Percentiles rank a stretch among this genome's conserved stretches.
Conservation (phyloP, 2,329 filamentous ascomycete genomes). For the Arthrobotrys iridis region DNA sequence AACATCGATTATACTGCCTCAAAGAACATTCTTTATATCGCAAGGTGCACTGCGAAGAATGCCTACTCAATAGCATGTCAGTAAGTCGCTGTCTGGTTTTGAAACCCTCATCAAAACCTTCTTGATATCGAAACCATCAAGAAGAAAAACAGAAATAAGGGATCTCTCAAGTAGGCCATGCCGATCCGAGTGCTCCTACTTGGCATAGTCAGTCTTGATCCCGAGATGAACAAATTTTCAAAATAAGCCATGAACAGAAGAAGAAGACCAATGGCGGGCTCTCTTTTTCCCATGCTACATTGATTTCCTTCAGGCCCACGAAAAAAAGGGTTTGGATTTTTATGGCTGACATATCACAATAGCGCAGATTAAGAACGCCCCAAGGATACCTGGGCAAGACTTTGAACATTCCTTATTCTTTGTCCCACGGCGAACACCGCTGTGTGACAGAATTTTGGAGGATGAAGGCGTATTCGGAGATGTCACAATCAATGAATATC, state of each 20-base stretch:
- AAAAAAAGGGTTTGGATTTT: slow-evolving; percentile 33
- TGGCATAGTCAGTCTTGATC: slow-evolving; percentile 69
- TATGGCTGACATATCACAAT: slow-evolving; percentile 66
- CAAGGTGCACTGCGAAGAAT: slow-evolving; percentile 83
- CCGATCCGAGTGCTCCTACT: slow-evolving; percentile 66
- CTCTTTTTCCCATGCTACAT: slow-evolving; percentile 40
- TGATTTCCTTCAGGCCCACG: slow-evolving; percentile 53
- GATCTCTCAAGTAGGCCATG: slow-evolving; percentile 69
- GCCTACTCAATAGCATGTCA: slow-evolving; percentile 88
- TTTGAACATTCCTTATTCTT: slow-evolving; percentile 85
- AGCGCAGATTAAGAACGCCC: slow-evolving; percentile 58
- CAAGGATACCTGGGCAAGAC: slow-evolving; percentile 76
- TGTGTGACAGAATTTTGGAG: slow-evolving; percentile 90
- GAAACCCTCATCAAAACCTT: slow-evolving; percentile 29
- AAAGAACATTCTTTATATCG: slow-evolving; percentile 92
- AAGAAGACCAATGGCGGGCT: slow-evolving; percentile 46
- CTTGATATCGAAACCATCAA: slow-evolving; percentile 7
- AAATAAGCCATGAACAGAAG: slow-evolving; percentile 45
- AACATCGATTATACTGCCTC: slow-evolving; percentile 89
- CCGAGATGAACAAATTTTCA: slow-evolving; percentile 62
- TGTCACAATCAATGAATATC: slow-evolving; percentile 85
- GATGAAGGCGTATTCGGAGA: slow-evolving; percentile 93
- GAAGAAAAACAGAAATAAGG: slow-evolving; percentile 62
- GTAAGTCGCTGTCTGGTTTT: slow-evolving; percentile 60
- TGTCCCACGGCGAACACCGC: slow-evolving; percentile 88